Evolutionary conservation across 169 alveolate species (phyloP).

Genomic region (Plasmodium coatneyi): DNA sequence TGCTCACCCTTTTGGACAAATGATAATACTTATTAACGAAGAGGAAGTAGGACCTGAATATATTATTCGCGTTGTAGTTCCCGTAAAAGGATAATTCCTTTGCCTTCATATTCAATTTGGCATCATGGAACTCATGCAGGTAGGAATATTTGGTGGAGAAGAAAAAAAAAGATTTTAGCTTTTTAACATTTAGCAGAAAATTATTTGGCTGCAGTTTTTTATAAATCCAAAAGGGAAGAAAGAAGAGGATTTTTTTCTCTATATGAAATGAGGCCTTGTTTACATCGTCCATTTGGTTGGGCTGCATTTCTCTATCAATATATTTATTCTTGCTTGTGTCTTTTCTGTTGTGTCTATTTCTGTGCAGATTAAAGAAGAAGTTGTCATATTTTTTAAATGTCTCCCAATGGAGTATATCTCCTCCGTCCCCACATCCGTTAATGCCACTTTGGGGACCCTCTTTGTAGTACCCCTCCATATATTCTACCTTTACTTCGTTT

Average conservation of each 20-base stretch:
- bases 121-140: conserved; percentile 57
- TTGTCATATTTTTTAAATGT: background rate
- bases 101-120: conserved; percentile 17
- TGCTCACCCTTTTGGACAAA: background rate
- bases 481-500: conserved; percentile 16
- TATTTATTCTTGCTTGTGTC: conserved; percentile 17
- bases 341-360: background rate
- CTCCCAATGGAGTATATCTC: background rate
- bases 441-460: background rate
- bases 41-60: conserved; percentile 26
- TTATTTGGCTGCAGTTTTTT: conserved; percentile 51
- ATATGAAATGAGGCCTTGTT: conserved; percentile 8
- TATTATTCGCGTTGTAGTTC: conserved; percentile 7
- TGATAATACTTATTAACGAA: conserved; percentile 58
- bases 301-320: background rate
- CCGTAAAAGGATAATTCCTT: conserved; percentile 31
- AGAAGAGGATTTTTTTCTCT: conserved; percentile 41
- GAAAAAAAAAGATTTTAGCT: conserved; percentile 50
- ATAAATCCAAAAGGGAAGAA: conserved; percentile 61
- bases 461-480: background rate
- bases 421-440: background rate
- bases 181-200: conserved; percentile 42
- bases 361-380: conserved; percentile 2
- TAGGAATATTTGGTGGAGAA: conserved; percentile 56
- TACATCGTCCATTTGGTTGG: background rate